Conservation (phyloP, 352 stramenopile species). For the Phytophthora rubi region DNA sequence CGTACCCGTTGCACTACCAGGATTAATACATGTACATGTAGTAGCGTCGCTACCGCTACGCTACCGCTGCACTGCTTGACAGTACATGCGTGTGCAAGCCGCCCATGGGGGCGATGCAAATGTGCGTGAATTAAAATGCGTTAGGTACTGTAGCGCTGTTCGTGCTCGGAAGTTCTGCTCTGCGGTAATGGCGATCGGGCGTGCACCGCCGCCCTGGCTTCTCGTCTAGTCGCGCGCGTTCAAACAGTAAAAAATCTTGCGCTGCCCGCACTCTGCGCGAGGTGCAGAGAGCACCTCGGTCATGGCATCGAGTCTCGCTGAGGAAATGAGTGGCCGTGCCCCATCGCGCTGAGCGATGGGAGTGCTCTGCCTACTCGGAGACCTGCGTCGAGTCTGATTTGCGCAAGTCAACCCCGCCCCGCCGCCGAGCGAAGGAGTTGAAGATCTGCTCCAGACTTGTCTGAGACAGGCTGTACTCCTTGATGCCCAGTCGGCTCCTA, state of each 20-base stretch:
- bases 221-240: constrained; percentile 13
- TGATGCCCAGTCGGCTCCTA: constrained; percentile 58
- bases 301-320: neutral
- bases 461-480: constrained; percentile 90
- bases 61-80: neutral
- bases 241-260: constrained; percentile 28
- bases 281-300: constrained; percentile 3
- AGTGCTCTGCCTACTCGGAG: constrained; percentile 2
- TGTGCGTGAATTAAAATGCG: constrained; percentile 1
- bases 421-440: constrained; percentile 81
- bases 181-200: constrained; percentile 29
- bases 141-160: neutral
- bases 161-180: constrained; percentile 19
- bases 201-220: constrained; percentile 5
- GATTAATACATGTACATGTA: no score
- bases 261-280: constrained; percentile 14
- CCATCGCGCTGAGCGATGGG: neutral
- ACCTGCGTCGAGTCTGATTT: neutral
- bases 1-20: no score
- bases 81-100: neutral
- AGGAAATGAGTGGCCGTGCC: neutral
- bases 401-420: neutral
- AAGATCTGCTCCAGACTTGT: constrained; percentile 94
- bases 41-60: no score
- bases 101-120: neutral